A percentile compares a stretch with the other conserved stretches of the same genome.
phyloP scores from a whole-genome alignment of 176 grass and related monocot species.

The Tuctoria greenei region DNA sequence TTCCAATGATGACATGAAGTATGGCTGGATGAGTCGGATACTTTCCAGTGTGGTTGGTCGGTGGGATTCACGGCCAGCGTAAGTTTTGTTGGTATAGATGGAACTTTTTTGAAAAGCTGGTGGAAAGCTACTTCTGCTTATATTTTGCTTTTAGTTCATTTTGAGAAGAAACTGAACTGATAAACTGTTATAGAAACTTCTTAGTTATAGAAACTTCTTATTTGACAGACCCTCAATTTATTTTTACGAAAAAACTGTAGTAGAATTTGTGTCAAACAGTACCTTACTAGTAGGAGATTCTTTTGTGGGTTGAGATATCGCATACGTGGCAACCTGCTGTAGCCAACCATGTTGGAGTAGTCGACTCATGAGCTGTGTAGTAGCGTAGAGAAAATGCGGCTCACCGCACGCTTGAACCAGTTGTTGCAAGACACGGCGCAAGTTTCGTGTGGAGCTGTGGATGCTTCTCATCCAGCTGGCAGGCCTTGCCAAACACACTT shows the following conservation, averaged over 20 bases:
- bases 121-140: no score
- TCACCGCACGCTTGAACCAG: not conserved
- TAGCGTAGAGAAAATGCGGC: not conserved
- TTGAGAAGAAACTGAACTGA: no score
- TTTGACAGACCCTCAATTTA: no score
- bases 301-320: not conserved
- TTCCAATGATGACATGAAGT: slow-evolving; percentile 64
- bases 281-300: slow-evolving; percentile 2
- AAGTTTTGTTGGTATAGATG: no score
- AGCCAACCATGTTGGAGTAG: not conserved
- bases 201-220: no score
- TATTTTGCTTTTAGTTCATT: no score
- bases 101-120: no score
- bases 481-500: not conserved
- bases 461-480: no score
- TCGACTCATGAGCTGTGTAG: not conserved
- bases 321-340: not conserved
- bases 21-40: slow-evolving; percentile 10
- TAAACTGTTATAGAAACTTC: no score
- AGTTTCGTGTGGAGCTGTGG: not conserved
- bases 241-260: no score
- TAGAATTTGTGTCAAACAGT: no score
- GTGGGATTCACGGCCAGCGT: not conserved
- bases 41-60: not conserved
- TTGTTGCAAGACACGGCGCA: not conserved